Base-by-base conservation (phyloP, 306 rosid genomes). In the Urtica urens region DNA sequence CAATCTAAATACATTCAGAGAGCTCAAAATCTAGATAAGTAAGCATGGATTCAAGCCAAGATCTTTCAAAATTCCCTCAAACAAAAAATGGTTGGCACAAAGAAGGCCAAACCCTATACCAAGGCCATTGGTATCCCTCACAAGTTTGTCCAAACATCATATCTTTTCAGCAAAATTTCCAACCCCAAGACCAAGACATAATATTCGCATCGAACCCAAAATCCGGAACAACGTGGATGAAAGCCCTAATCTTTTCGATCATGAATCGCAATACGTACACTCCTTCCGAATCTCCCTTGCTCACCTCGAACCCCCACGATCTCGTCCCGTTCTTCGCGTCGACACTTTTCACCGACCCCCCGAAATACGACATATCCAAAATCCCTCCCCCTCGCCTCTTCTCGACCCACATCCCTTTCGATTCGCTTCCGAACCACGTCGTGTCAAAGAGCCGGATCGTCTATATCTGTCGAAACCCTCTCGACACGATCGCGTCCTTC, bases 211-310 rank as follows among this genome's bases (percentile, higher is more conserved):
- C 51, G 10, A 6, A 14, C 27, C 49, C 51, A 1, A 55, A 55
- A 23, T 17, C 50, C 5, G 51, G 51, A 4, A 40, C 34, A 24
- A 55, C 51, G 10, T 55, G 60, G 49, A 34, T 55, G 6, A 55
- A 55, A 41, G 38, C 60, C 8, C n/a, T 55, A 2, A 7, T 25
- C 7, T 55, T 55, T 27, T 17, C 50, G 1, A 27, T 53, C 7
- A 3, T 26, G 16, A 56, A 56, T 28, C 30, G 61, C n/a, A 4
- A 37, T 29, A 20, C 41, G 8, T 8, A 8, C 7, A 10, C 20
- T 1, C 51, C 15, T 5, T 29, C 35, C 23, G 20, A 19, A 3
- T 20, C 23, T 14, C 48, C 39, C 20, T 35, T 41, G 28, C 40
- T 56, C 37, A 27, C 50, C 21, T 24, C 15, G 8, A 27, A 28